Conservation (phyloP, 441 rosid species). For the Erodium chrysanthum region DNA sequence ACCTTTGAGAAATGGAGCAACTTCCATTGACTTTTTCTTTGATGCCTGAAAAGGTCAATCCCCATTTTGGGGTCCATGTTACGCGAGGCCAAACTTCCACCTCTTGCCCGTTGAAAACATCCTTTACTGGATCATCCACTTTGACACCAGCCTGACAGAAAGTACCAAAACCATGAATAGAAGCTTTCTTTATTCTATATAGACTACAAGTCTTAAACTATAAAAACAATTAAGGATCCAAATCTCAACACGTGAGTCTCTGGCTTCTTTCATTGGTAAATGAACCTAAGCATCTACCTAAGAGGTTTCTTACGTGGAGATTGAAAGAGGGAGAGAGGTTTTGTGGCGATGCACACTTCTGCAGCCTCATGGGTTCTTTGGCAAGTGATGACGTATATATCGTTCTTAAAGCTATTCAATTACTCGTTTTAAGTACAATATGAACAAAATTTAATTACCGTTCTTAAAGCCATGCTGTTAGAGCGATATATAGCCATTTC, state of each 20-base stretch:
- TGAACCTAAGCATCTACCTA: background rate
- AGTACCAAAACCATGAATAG: background rate
- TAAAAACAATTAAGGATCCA: background rate
- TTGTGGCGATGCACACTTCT: background rate
- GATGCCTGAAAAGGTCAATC: constrained; percentile 54
- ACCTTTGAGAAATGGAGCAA: constrained; percentile 58
- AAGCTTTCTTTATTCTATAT: too few relatives aligned
- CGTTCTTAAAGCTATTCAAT: too few relatives aligned
- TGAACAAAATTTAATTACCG: constrained; percentile 28
- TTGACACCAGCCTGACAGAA: constrained; percentile 55
- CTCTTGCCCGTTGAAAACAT: constrained; percentile 75
- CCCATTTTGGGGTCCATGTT: constrained; percentile 90
- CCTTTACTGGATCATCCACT: constrained; percentile 54
- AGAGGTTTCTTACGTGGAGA: background rate
- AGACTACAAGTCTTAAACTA: too few relatives aligned
- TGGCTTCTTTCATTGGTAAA: too few relatives aligned
- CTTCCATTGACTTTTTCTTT: constrained; percentile 47
- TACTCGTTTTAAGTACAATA: background rate
- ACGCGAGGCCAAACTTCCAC: constrained; percentile 90
- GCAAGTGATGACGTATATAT: background rate
- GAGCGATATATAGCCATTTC: constrained; percentile 92
- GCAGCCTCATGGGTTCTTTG: background rate
- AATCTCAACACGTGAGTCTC: too few relatives aligned
- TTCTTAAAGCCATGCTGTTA: constrained; percentile 62
- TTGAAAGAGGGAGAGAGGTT: background rate